Base-by-base conservation (phyloP, 2,329 filamentous ascomycete species). In the Pseudogymnoascus sp. region DNA sequence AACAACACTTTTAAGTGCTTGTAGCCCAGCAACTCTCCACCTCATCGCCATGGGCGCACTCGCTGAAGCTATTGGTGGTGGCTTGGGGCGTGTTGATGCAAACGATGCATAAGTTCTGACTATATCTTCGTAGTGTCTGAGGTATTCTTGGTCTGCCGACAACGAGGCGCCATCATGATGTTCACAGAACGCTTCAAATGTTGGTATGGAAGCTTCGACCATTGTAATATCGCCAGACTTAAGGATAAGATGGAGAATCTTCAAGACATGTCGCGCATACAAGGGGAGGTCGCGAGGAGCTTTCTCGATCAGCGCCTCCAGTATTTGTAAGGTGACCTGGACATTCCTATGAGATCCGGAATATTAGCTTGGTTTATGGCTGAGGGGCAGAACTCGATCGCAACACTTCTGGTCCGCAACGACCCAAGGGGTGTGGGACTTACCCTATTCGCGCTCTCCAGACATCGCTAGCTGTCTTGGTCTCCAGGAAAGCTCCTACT, bases 401-500 rank as follows among this genome's bases (percentile, higher is more conserved):
- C 65, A 66, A 56, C 31, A 16, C 24, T 65, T 28, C 41, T 37
- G 22, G 37, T 60, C 28, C 6, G 26, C 31, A 63, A 24, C 11
- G 43, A 53, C 8, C 24, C 38, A 24, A 33, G 28, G n/a, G n/a
- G 7, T 19, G 6, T 33, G 5, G 53, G n/a, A 79, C 83, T 72
- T 80, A 96, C 89, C 93, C 93, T 73, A 95, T 90, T 72, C 91
- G 88, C 75, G 86, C 84, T 73, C 90, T 89, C 86, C 89, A 96
- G 68, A 97, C 91, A 79, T 99, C 95, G 72, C 87, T 89, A 66
- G 90, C 90, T 22, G 91, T 95, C 79, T 93, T 91, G 81, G 93
- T 96, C 79, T 98, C 93, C 68, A 99, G 82, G 74, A 97, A 99
- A 70, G 87, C 87, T 75, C 91, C 92, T 69, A 99, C 93, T 78